A percentile compares a stretch with the other conserved stretches of the same genome.
These are phyloP conservation scores for Microdochium trichocladiopsis DNA, from an alignment of 2,329 filamentous ascomycete species.

Conservation along the genomic window DNA sequence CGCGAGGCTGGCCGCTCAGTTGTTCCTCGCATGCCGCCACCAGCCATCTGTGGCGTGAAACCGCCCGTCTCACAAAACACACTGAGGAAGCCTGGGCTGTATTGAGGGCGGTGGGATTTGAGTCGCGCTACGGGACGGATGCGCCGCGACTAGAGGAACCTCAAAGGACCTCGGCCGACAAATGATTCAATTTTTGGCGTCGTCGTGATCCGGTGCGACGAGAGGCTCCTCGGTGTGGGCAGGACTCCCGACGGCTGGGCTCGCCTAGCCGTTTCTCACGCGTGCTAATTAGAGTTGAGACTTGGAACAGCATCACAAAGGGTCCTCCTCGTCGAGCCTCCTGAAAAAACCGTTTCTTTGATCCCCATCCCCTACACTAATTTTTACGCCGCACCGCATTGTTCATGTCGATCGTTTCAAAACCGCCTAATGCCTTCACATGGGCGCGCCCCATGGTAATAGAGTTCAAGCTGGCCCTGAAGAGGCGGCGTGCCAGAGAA, in stretches of 20 bases:
- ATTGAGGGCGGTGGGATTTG: too few relatives aligned
- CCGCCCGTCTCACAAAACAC: too few relatives aligned
- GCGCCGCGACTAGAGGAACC: too few relatives aligned
- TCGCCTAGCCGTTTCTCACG: not conserved
- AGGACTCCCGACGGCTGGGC: not conserved
- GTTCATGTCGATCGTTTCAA: not conserved
- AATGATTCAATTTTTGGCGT: too few relatives aligned
- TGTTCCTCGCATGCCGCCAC: too few relatives aligned
- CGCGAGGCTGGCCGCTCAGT: too few relatives aligned
- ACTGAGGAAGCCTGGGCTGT: too few relatives aligned
- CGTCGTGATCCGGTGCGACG: too few relatives aligned
- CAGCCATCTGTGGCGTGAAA: too few relatives aligned
- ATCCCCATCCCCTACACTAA: not conserved
- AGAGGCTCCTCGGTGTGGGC: too few relatives aligned
- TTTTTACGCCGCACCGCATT: not conserved
- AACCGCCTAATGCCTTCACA: not conserved
- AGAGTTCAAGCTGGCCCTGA: not conserved
- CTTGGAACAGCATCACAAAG: not conserved
- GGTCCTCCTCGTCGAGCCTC: not conserved
- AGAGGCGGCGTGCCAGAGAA: not conserved
- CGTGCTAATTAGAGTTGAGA: not conserved
- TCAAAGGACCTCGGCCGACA: too few relatives aligned
- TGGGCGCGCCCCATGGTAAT: not conserved
- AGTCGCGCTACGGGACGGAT: too few relatives aligned
- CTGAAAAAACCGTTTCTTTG: not conserved